Evolutionary conservation across 2,329 filamentous ascomycete genomes (phyloP).

Genomic region (Aspergillus carbonarius): DNA sequence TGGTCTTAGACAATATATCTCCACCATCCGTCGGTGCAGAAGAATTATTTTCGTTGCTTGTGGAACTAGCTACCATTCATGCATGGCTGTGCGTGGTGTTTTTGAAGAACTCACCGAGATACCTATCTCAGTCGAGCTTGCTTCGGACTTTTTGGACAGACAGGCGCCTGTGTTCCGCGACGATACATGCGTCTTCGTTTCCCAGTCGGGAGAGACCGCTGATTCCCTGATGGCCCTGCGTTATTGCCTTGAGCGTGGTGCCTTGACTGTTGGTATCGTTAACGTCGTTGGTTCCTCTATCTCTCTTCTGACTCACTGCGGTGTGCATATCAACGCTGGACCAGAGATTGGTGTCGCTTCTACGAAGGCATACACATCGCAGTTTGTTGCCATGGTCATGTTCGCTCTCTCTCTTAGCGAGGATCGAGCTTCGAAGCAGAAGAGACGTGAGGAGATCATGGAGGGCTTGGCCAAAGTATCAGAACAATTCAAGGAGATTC

Average conservation of each 20-base stretch:
- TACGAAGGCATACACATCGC: slow-evolving; percentile 98
- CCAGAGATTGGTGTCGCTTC: slow-evolving; percentile 98
- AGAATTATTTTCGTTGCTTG: slow-evolving; percentile 99
- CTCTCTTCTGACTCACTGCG: slow-evolving; percentile 97
- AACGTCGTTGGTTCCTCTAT: slow-evolving; percentile 99
- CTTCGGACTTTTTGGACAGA: slow-evolving; percentile 96
- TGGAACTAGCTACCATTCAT: slow-evolving; percentile 97
- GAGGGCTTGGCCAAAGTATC: slow-evolving; percentile 85
- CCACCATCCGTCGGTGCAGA: slow-evolving; percentile 92
- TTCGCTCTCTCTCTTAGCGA: slow-evolving; percentile 95
- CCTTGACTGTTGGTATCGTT: slow-evolving; percentile 95
- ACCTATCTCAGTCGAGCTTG: slow-evolving; percentile 92
- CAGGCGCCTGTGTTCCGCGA: slow-evolving; percentile 98
- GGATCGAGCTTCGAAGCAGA: slow-evolving; percentile 91
- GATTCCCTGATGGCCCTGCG: slow-evolving; percentile 95
- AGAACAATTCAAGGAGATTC: slow-evolving; percentile 84
- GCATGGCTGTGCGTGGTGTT: slow-evolving; percentile 97
- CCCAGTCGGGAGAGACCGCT: slow-evolving; percentile 96
- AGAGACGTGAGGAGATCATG: slow-evolving; percentile 93
- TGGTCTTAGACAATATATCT: slow-evolving; percentile 93
- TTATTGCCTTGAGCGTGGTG: slow-evolving; percentile 97
- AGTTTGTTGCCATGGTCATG: slow-evolving; percentile 99
- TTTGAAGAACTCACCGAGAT: slow-evolving; percentile 99
- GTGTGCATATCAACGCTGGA: slow-evolving; percentile 99
- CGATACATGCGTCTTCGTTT: slow-evolving; percentile 98